Evolutionary conservation across 148 eudicot genomes (phyloP), one percentile per base, ranked within the genome.

Genomic region (Oxyria digyna): DNA sequence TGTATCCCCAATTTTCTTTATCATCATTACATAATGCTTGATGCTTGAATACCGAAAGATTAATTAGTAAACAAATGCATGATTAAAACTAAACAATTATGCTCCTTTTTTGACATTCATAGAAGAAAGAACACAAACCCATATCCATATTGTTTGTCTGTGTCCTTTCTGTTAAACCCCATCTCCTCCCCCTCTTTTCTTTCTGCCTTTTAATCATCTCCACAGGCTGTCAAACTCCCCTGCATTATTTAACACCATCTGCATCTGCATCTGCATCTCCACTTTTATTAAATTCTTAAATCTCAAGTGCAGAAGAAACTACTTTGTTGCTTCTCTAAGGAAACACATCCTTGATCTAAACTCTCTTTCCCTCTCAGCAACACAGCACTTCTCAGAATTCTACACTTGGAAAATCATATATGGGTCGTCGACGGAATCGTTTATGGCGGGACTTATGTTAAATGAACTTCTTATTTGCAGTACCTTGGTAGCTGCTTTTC

Each of bases 241-340:
- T 52, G 29, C 62, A 52, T 23, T 52, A 52, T 52, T 52, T 24
- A 52, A 52, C 62, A 52, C 62, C 62, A 52, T 52, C 29, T 24
- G 5, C 31, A 52, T 52, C 62, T 21, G 29, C 62, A 52, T 52
- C 24, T 24, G 3, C 27, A 49, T 49, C 57, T 18, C 11, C 57
- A 49, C 21, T 52, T 23, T 52, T 23, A 52, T 52, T 52, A 52
- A 52, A 52, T 52, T 24, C 31, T 9, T 21, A 52, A 23, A 11
- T 52, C 10, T 11, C 5, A 52, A 23, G 62, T 52, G 31, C 62
- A 46, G 21, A 24, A 23, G 77, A 74, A 46, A 31, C 42, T 35
- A 38, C 68, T 65, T 37, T 65, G 68, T 65, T 65, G 42, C 14
- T 35, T 65, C 68, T 37, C 68, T 17, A 65, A 65, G 41, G 24